Evolutionary conservation across 2,329 filamentous ascomycete genomes (phyloP), one percentile per base, ranked within the genome.

Genomic region (Penicillium occitanis): DNA sequence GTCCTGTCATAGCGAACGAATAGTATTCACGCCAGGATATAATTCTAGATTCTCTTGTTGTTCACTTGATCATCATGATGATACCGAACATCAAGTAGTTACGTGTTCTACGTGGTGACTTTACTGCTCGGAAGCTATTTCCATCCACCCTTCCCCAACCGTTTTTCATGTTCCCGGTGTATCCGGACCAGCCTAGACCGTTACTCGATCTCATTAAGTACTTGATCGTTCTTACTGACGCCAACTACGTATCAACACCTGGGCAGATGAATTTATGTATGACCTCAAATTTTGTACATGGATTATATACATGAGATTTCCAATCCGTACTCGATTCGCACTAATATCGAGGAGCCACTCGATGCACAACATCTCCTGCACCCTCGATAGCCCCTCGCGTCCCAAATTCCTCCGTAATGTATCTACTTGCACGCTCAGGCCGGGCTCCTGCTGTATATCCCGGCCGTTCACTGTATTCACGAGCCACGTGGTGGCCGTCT

Each of bases 381-480:
- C 71, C 74, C 35, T 78, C 76, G 30, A 76, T 68, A 33, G 71
- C 70, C 51, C 77, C 65, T 61, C 72, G 74, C 37, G 72, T 71
- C n/a, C 72, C 71, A 19, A 76, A 77, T 22, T 76, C 74, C 44
- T 70, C 73, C 35, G 77, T 76, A 69, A 78, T 79, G 60, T 77
- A 80, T 58, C 74, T 72, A 64, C 76, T 73, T 42, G 77, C 77
- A 42, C 55, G 65, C 37, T 66, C 65, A 10, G 65, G 44, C 74
- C 81, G 69, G 74, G 76, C 66, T 69, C 76, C 55, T 69, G 76
- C 57, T 19, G 30, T 69, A 80, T 83, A 71, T 71, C 81, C 69
- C 71, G 74, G 76, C 35, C 73, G 74, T 63, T 80, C 77, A 63
- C 76, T 75, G 72, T 87, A 87, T 63, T 87, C 85, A 58, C 82